Percentiles rank a stretch among this genome's conserved stretches.
Conservation (phyloP, 2,329 filamentous ascomycete species). For the Microascus cirrosus region DNA sequence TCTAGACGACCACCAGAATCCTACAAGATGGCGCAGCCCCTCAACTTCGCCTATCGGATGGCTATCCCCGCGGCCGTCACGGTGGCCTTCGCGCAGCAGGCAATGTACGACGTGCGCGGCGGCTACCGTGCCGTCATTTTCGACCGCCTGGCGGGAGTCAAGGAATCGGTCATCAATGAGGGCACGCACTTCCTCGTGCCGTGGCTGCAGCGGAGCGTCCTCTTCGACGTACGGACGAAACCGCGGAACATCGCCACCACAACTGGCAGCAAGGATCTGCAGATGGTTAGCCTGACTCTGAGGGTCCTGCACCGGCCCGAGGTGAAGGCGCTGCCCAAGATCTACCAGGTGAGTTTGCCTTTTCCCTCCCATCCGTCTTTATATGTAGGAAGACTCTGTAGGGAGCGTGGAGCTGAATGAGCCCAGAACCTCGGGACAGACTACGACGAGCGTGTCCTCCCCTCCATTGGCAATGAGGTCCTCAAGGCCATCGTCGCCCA, state of each 20-base stretch:
- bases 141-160: constrained; percentile 83
- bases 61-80: constrained; percentile 66
- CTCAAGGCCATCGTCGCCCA: constrained; percentile 97
- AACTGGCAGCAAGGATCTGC: constrained; percentile 95
- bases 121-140: constrained; percentile 96
- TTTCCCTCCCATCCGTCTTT: neutral
- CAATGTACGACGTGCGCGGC: constrained; percentile 94
- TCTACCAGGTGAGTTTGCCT: constrained; percentile 68
- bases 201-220: constrained; percentile 88
- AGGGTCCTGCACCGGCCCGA: constrained; percentile 91
- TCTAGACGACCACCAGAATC: neutral
- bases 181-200: constrained; percentile 94
- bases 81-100: constrained; percentile 58
- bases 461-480: constrained; percentile 98
- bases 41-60: constrained; percentile 52
- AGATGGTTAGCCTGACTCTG: constrained; percentile 98
- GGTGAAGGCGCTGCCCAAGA: constrained; percentile 85
- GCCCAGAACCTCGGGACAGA: constrained; percentile 85
- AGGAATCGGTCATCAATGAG: constrained; percentile 86
- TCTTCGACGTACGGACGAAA: constrained; percentile 96
- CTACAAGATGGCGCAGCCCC: constrained; percentile 13
- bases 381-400: neutral
- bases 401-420: neutral
- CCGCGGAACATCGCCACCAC: constrained; percentile 96
- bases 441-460: constrained; percentile 96